Evolutionary conservation across 495 filamentous ascomycete species (phyloP).

Genomic region (Xylona heveae): DNA sequence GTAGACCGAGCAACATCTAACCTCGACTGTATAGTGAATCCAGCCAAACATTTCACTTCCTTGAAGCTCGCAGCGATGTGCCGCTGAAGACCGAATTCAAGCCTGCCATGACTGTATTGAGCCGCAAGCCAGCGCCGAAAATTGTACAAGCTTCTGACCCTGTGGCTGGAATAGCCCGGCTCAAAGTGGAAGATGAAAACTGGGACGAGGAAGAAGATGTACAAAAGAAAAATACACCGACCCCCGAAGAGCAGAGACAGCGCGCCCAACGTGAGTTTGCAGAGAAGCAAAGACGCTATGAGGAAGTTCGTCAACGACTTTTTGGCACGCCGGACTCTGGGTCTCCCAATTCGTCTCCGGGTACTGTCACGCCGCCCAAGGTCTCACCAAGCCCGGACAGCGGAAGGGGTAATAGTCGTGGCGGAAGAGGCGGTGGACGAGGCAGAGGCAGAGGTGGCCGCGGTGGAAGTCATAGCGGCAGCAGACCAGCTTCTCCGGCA

Average conservation of each 20-base stretch:
- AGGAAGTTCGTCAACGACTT: slow-evolving; percentile 65
- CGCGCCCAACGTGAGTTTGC: slow-evolving; percentile 57
- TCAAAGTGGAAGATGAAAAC: slow-evolving; percentile 37
- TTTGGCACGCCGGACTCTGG: slow-evolving; percentile 39
- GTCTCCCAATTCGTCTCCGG: slow-evolving; percentile 32
- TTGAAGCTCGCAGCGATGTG: slow-evolving; percentile 40
- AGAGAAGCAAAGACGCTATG: slow-evolving; percentile 75
- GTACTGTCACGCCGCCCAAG: slow-evolving; percentile 40
- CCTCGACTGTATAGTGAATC: slow-evolving; percentile 23
- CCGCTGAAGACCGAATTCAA: slow-evolving; percentile 70
- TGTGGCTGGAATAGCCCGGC: slow-evolving; percentile 31
- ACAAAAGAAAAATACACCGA: slow-evolving; percentile 27
- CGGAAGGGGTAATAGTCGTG: slow-evolving; percentile 20
- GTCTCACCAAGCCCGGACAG: slow-evolving; percentile 8
- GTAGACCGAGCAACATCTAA: slow-evolving; percentile 11
- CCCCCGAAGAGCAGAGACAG: slow-evolving; percentile 46
- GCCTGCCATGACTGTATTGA: slow-evolving; percentile 59
- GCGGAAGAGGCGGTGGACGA: slow-evolving; percentile 11
- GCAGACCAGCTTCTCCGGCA: not conserved
- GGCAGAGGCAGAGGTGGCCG: slow-evolving; percentile 8
- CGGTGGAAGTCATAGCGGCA: not conserved
- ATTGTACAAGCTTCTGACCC: slow-evolving; percentile 24
- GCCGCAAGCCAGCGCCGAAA: slow-evolving; percentile 48
- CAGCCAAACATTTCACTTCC: slow-evolving; percentile 47
- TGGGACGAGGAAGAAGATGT: slow-evolving; percentile 37